Evolutionary conservation across 2,329 filamentous ascomycete species (phyloP), one percentile per base, ranked within the genome.

Genomic region (Talaromyces piceae): DNA sequence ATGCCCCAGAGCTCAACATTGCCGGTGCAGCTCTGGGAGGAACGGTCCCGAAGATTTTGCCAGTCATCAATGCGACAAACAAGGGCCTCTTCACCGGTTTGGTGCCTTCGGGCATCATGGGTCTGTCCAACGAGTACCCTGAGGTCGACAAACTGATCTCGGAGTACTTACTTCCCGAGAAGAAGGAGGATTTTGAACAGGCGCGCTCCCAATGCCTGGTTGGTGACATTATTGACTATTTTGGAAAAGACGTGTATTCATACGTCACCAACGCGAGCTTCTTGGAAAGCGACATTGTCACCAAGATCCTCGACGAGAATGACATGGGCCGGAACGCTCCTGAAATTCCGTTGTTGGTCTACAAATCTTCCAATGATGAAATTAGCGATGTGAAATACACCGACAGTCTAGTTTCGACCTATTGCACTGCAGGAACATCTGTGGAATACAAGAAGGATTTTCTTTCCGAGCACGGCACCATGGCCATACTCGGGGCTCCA

Each of bases 1-100:
- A 80, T 51, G 76, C 77, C 0, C 75, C 77, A 0, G 74, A 78
- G 25, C 60, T 80, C 3, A 61, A 61, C 0, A 68, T 81, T 25
- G 64, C 63, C 1, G 77, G 77, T 3, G 73, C 70, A 1, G 77
- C 75, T 0, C 55, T 80, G 0, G 77, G 78, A 5, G 78, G 77
- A 0, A 54, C 75, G 3, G 68, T 73, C 0, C 66, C 74, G 0
- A 73, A 76, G 23, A 57, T 73, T 6, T 65, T 63, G 1, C 64
- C 58, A 2, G 68, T 72, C 7, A 48, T 77, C 1, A 37, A 59
- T 3, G 52, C 61, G 0, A 58, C 71, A 9, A 69, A 70, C 18
- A 66, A 65, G 2, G 56, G 52, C 2, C 25, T 55, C 1, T 66
- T 60, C 28, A 60, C 69, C 0, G 72, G 71, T 1, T 59, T 75